Conservation (phyloP, 345 rosid genomes). For the Syzygium aqueum region DNA sequence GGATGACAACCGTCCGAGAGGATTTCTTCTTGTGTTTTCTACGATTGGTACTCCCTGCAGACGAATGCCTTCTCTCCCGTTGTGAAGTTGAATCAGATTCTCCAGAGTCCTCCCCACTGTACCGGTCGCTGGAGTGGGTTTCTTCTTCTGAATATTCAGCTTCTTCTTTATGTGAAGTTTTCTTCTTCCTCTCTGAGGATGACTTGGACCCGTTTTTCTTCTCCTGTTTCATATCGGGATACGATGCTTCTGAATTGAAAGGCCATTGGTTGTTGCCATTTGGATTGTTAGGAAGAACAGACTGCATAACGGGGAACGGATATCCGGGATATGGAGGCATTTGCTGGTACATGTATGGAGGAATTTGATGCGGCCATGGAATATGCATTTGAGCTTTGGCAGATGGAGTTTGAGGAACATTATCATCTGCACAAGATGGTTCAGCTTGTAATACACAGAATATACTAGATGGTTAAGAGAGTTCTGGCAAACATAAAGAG, state of each 20-base stretch:
- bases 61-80: constrained; percentile 38
- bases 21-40: constrained; percentile 48
- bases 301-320: constrained; percentile 57
- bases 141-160: constrained; percentile 37
- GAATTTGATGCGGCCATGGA: constrained; percentile 68
- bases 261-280: constrained; percentile 22
- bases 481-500: neutral
- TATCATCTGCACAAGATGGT: constrained; percentile 32
- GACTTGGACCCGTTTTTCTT: constrained; percentile 6
- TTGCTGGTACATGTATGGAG: constrained; percentile 50
- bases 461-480: neutral
- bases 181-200: constrained; percentile 19
- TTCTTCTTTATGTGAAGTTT: constrained; percentile 29
- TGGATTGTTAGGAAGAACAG: constrained; percentile 32
- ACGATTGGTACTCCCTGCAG: constrained; percentile 16
- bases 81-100: constrained; percentile 31
- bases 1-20: constrained; percentile 70
- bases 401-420: constrained; percentile 14
- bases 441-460: neutral
- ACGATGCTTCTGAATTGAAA: constrained; percentile 8
- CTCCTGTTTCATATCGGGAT: constrained; percentile 1
- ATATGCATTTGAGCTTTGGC: constrained; percentile 40
- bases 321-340: constrained; percentile 64
- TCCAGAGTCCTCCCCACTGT: constrained; percentile 19
- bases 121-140: constrained; percentile 34